Conservation (phyloP, 2,329 filamentous ascomycete species). For the Aspergillus tubingensis region DNA sequence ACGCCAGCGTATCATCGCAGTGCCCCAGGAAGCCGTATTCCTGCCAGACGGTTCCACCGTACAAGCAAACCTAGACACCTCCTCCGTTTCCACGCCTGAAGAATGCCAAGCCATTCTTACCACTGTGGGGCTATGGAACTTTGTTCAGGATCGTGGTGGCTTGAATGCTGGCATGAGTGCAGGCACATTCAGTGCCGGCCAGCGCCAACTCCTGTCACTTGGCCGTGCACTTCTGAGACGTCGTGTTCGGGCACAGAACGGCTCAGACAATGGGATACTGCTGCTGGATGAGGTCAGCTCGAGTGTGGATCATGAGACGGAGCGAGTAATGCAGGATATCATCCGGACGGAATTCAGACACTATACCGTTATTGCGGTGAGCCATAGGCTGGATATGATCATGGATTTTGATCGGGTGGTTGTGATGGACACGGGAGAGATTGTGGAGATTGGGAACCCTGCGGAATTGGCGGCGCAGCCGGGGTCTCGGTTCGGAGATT, state of each 20-base stretch:
- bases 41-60: conserved; percentile 49
- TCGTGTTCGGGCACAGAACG: background rate
- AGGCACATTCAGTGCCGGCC: conserved; percentile 5
- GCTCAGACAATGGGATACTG: conserved; percentile 17
- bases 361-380: conserved; percentile 32
- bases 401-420: conserved; percentile 32
- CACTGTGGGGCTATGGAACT: background rate
- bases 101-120: conserved; percentile 2
- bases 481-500: conserved; percentile 10
- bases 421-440: conserved; percentile 25
- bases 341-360: conserved; percentile 27
- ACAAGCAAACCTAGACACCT: conserved; percentile 48
- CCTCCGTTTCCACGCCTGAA: conserved; percentile 18
- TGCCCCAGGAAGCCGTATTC: conserved; percentile 59
- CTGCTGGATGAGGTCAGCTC: conserved; percentile 26
- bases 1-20: conserved; percentile 52
- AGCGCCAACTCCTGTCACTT: conserved; percentile 11
- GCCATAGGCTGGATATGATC: conserved; percentile 32
- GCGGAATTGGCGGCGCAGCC: background rate
- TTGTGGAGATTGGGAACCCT: conserved; percentile 22
- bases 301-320: conserved; percentile 20
- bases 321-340: conserved; percentile 27
- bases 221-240: conserved; percentile 5
- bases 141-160: conserved; percentile 7
- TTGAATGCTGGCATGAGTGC: conserved; percentile 3